Evolutionary conservation across 2,329 filamentous ascomycete genomes (phyloP).

Genomic region (Biscogniauxia marginata): DNA sequence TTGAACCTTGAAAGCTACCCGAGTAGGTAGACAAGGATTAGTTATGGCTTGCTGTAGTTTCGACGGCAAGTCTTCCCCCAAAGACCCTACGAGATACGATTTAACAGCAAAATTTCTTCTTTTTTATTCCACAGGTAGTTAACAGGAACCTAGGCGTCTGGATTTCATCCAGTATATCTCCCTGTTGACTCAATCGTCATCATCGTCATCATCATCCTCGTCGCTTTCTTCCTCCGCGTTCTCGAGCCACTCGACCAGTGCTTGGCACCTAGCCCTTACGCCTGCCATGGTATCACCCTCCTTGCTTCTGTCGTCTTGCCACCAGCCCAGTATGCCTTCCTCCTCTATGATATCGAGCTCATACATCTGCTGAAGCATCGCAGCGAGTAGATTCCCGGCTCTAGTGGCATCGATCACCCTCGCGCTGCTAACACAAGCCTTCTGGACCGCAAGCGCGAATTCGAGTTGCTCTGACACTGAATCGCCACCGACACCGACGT

Average conservation of each 20-base stretch:
- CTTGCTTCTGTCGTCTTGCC: slow-evolving; percentile 68
- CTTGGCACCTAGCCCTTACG: slow-evolving; percentile 71
- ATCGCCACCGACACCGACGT: slow-evolving; percentile 63
- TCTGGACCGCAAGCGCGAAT: slow-evolving; percentile 78
- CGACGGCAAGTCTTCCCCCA: no score
- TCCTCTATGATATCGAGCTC: slow-evolving; percentile 83
- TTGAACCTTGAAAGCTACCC: no score
- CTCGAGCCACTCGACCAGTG: slow-evolving; percentile 81
- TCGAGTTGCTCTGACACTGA: slow-evolving; percentile 78
- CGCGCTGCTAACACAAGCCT: slow-evolving; percentile 66
- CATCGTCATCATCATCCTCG: slow-evolving; percentile 48
- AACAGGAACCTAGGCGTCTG: no score
- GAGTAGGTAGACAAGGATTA: no score
- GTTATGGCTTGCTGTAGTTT: no score
- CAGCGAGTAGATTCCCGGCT: slow-evolving; percentile 67
- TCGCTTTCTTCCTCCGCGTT: slow-evolving; percentile 72
- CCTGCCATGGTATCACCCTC: slow-evolving; percentile 66
- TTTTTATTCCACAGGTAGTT: no score
- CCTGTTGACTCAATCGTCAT: neutral
- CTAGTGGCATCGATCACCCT: slow-evolving; percentile 54
- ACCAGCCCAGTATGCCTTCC: slow-evolving; percentile 87
- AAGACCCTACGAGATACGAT: no score
- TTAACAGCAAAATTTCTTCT: no score
- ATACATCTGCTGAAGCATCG: slow-evolving; percentile 80
- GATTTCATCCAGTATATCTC: neutral